phyloP scores from a whole-genome alignment of 2,329 filamentous ascomycete species.

The Dendryphion nanum region DNA sequence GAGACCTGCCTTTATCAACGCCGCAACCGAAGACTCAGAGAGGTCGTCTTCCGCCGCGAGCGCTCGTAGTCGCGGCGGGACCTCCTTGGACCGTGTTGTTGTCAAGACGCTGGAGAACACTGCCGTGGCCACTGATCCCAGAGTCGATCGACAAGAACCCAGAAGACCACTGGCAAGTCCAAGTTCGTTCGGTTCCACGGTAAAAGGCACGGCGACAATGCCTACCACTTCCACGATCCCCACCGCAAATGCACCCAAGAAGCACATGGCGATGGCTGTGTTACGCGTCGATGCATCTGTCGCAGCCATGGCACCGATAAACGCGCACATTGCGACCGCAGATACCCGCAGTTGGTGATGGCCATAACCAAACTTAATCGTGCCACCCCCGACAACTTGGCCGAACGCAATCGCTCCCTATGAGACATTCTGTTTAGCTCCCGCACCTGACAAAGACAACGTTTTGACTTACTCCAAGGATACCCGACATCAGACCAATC shows the following conservation, averaged over 20 bases:
- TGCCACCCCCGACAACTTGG: conserved; percentile 13
- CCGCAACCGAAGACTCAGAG: conserved; percentile 4
- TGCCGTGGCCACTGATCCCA: conserved; percentile 14
- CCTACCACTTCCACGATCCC: conserved; percentile 45
- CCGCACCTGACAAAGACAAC: too few relatives aligned
- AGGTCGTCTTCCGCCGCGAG: conserved; percentile 9
- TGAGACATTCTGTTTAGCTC: too few relatives aligned
- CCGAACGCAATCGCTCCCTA: conserved; percentile 16
- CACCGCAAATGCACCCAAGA: conserved; percentile 39
- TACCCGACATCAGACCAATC: conserved; percentile 16
- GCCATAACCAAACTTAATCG: conserved; percentile 10
- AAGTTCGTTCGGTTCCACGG: conserved; percentile 13
- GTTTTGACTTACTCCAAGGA: too few relatives aligned
- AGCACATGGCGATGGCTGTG: conserved; percentile 8
- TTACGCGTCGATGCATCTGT: conserved; percentile 13
- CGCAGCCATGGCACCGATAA: conserved; percentile 17
- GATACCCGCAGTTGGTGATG: conserved; percentile 14
- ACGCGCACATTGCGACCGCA: conserved; percentile 13
- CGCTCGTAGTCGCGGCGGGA: conserved; percentile 5
- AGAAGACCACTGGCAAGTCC: conserved; percentile 14
- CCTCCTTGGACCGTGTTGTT: conserved; percentile 11
- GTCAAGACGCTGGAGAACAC: conserved; percentile 15
- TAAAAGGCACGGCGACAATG: conserved; percentile 17
- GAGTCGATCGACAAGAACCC: conserved; percentile 11
- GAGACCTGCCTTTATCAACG: conserved; percentile 11